Percentiles rank a stretch among this genome's conserved stretches.
phyloP scores from a whole-genome alignment of 768 basidiomycete species.

The Mycena vitilis region DNA sequence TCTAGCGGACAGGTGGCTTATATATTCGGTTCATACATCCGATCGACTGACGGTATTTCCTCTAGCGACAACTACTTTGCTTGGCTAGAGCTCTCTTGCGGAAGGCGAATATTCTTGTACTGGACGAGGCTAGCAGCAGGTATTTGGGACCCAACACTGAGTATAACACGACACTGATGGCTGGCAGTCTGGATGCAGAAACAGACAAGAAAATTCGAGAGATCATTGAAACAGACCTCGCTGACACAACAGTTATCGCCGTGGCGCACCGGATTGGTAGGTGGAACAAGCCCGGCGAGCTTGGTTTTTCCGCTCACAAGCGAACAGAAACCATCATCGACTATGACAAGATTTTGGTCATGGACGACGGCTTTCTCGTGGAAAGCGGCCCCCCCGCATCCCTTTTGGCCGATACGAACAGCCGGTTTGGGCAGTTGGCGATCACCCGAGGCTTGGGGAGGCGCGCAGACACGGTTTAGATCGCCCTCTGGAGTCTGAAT shows the following conservation, averaged over 20 bases:
- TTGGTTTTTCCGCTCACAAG: background rate
- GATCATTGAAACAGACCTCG: conserved; percentile 12
- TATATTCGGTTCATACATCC: too few species aligned
- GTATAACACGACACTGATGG: background rate
- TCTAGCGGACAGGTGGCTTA: conserved; percentile 16
- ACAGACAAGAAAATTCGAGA: conserved; percentile 20
- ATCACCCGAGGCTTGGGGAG: too few species aligned
- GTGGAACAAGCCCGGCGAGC: background rate
- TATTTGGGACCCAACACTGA: background rate
- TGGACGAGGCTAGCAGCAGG: conserved; percentile 22
- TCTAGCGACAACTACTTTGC: conserved; percentile 17
- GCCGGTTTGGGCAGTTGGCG: background rate
- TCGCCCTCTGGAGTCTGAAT: too few species aligned
- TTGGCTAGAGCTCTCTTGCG: conserved; percentile 15
- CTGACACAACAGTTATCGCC: conserved; percentile 7
- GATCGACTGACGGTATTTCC: too few species aligned
- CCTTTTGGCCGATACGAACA: background rate
- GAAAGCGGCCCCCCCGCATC: conserved; percentile 8
- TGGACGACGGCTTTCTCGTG: conserved; percentile 11
- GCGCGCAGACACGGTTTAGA: too few species aligned
- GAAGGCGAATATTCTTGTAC: background rate
- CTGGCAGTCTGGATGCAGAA: conserved; percentile 9
- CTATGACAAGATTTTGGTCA: conserved; percentile 7
- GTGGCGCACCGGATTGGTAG: conserved; percentile 27
- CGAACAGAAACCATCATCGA: too few species aligned